A percentile compares a stretch with the other conserved stretches of the same genome.
Conservation (phyloP, 192 early-diverging fungal genomes). For the Mycoemilia scoparia region DNA sequence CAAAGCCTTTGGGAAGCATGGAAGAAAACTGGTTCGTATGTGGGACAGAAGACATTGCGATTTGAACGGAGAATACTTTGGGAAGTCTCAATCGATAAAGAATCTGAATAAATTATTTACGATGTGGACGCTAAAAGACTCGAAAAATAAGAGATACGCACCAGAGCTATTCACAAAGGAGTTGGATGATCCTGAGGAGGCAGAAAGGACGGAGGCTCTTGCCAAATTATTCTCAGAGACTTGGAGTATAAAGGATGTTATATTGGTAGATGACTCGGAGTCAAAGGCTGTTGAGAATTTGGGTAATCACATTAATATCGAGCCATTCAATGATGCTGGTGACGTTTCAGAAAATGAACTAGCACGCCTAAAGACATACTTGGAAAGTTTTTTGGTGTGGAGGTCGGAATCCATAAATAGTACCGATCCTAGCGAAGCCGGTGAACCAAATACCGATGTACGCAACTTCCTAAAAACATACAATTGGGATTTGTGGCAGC, state of each 20-base stretch:
- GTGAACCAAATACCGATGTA: too few relatives aligned
- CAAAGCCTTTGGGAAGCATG: constrained; percentile 13
- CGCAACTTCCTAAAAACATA: too few relatives aligned
- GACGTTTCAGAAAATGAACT: too few relatives aligned
- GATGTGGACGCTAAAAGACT: constrained; percentile 15
- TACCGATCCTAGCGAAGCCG: too few relatives aligned
- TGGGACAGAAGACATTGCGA: constrained; percentile 40
- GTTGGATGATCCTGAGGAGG: too few relatives aligned
- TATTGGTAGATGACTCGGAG: constrained; percentile 22
- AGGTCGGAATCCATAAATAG: too few relatives aligned
- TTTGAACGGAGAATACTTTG: constrained; percentile 19
- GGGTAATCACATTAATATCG: constrained; percentile 20
- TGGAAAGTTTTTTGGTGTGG: too few relatives aligned
- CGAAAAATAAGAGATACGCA: constrained; percentile 6
- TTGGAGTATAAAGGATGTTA: constrained; percentile 19
- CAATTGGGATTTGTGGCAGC: too few relatives aligned
- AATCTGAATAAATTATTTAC: constrained; percentile 38
- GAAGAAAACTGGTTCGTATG: constrained; percentile 22
- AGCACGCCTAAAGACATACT: too few relatives aligned
- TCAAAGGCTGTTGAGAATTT: constrained; percentile 15
- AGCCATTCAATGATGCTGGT: constrained; percentile 10
- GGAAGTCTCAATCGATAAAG: constrained; percentile 34
- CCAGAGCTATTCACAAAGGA: too few relatives aligned
- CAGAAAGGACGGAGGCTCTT: too few relatives aligned
- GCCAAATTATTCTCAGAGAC: too few relatives aligned